Percentiles rank a stretch among this genome's conserved stretches.
Conservation (phyloP, 441 rosid genomes). For the Erodium moschatum region DNA sequence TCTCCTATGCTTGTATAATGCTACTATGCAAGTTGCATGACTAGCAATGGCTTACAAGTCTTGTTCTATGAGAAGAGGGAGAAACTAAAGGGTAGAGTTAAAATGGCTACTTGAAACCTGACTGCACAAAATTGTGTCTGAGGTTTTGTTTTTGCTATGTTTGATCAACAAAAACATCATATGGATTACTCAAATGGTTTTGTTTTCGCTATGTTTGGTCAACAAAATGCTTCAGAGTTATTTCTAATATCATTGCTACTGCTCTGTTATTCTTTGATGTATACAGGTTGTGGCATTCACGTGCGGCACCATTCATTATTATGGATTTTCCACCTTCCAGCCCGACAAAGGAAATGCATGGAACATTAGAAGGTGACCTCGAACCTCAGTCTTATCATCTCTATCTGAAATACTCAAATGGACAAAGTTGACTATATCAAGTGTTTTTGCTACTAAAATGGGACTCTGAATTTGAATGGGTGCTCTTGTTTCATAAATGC, state of each 20-base stretch:
- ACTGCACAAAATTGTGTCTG: not conserved
- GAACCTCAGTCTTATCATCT: not conserved
- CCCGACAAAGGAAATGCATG: slow-evolving; percentile 40
- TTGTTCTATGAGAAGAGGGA: not conserved
- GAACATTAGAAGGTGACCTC: slow-evolving; percentile 48
- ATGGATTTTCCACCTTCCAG: slow-evolving; percentile 37
- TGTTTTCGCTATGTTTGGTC: not conserved
- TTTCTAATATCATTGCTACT: not conserved
- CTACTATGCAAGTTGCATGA: not conserved
- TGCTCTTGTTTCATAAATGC: too few species aligned
- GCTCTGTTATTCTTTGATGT: slow-evolving; percentile 14
- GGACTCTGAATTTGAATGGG: not conserved
- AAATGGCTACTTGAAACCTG: not conserved
- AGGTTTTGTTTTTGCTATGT: not conserved
- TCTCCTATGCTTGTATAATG: not conserved
- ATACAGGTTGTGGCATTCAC: slow-evolving; percentile 80
- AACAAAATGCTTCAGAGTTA: not conserved
- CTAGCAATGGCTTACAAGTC: not conserved
- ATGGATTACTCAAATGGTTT: not conserved
- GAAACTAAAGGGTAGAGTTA: not conserved
- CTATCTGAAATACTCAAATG: not conserved
- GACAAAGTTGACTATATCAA: not conserved
- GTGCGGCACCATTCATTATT: slow-evolving; percentile 41
- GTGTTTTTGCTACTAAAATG: too few species aligned
- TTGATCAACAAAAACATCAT: not conserved